Percentiles rank a stretch among this genome's conserved stretches.
Evolutionary conservation across 352 stramenopile genomes (phyloP).

Genomic region (Globisporangium sylvaticum): DNA sequence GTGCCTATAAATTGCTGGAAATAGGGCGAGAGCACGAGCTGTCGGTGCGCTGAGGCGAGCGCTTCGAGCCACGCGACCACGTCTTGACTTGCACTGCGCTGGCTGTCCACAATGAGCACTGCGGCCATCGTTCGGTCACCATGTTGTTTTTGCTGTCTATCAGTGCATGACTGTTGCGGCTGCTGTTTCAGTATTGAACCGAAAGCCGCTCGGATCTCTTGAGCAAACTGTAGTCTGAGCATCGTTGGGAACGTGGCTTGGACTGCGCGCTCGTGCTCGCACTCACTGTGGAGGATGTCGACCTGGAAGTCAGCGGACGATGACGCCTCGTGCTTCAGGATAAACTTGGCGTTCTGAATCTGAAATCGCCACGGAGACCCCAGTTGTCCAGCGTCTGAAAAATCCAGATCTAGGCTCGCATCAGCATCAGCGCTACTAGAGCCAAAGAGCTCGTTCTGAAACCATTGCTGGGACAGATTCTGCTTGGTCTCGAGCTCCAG

Average conservation of each 20-base stretch:
- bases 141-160: not conserved
- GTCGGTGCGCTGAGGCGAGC: not conserved
- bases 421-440: not conserved
- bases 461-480: not conserved
- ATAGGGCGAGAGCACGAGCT: slow-evolving; percentile 5
- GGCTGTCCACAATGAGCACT: slow-evolving; percentile 2
- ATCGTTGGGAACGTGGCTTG: slow-evolving; percentile 1
- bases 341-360: slow-evolving; percentile 1
- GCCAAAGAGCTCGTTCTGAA: slow-evolving; percentile 4
- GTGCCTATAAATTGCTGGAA: slow-evolving; percentile 7
- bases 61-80: not conserved
- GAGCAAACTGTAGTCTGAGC: not conserved
- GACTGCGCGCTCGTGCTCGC: slow-evolving; percentile 1
- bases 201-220: not conserved
- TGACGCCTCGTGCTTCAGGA: not conserved
- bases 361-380: slow-evolving; percentile 6
- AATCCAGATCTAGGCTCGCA: not conserved
- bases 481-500: not conserved
- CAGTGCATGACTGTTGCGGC: not conserved
- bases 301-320: not conserved
- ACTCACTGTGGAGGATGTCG: slow-evolving; percentile 4
- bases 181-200: not conserved
- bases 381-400: not conserved
- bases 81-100: not conserved
- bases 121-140: not conserved